Base-by-base conservation (phyloP, 148 eudicot genomes). In the Silene uniflora region DNA sequence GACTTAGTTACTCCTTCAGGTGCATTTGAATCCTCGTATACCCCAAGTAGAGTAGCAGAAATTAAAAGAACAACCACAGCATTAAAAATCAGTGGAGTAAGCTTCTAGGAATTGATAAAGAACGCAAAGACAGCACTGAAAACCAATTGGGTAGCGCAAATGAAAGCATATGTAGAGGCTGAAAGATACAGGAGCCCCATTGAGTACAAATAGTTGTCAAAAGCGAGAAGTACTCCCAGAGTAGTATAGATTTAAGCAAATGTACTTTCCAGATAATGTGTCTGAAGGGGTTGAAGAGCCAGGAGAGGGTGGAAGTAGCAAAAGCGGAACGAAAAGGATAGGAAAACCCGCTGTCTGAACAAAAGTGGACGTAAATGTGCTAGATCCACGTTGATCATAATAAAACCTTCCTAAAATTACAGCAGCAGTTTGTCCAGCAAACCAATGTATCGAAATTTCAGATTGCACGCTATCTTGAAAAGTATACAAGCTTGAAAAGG, bases 301-400 rank as follows among this genome's bases (percentile, higher is more conserved):
- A 0, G 75, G 47, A 1, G 88, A 61, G 65, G 94, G 77, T 22
- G 82, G 88, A 9, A 91, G 76, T 35, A 88, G 46, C 54, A 88
- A 69, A 56, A 85, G 84, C 3, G 97, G 98, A 75, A 89, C 77
- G 64, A 88, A 78, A 73, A 89, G 90, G 49, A 93, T 71, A 5
- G 98, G 98, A 62, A n/a, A 93, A 93, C 86, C 98, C 6, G 86
- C 84, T 11, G 98, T 91, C 85, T 93, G 98, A 70, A 93, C 89
- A 35, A 93, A 76, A 39, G 97, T 91, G 63, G 97, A 90, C 95
- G 91, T 74, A 84, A 91, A 85, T 32, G 82, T 90, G 83, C 97
- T 93, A 32, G 86, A 79, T 75, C 98, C 98, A 59, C 98, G 97
- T 29, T 91, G 82, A 73, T 86, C 93, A 71, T 93, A 91, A 46